Evolutionary conservation across 805 yeast genomes (phyloP), one percentile per base, ranked within the genome.

Genomic region (Zygosaccharomyces kombuchaensis): DNA sequence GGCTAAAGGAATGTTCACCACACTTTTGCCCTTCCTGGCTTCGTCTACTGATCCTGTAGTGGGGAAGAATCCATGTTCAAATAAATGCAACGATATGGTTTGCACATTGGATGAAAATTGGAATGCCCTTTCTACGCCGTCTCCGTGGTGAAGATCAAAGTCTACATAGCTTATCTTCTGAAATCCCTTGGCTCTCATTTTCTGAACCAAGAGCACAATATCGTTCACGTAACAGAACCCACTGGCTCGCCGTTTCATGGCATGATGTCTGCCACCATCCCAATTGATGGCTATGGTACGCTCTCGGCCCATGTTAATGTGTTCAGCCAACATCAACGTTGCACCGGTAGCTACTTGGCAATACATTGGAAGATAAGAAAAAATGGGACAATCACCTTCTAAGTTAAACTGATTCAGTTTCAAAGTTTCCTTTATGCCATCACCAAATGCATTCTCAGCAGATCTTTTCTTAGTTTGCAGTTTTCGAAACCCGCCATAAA

Each of bases 211-310:
- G 10, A 85, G 55, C 0, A 78, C 82, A 6, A 83, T 74, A 56
- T 85, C 95, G 53, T 84, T 84, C 2, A 82, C 67, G 55, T 84
- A 84, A 57, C 93, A 84, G 56, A 81, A 84, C 2, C 91, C 91
- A 9, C 83, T 71, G 1, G 87, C 85, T 27, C 57, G 66, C 0
- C 72, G 54, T 52, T 73, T 74, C 36, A 65, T 68, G 4, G 81
- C 80, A 62, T 84, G 93, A 57, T 84, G 93, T 39, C 90, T 63
- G 1, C 93, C 95, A 6, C 95, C 95, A 55, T 78, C 77, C 89
- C 89, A 85, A 57, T 83, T 83, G 36, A 85, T 70, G 1, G 76
- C 81, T 1, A 78, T 63, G 8, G 59, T 47, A 32, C 67, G 69
- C 22, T 53, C 45, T 23, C 36, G 36, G n/a, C 40, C 43, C 21